Conservation (phyloP, 371 early-diverging fungal genomes). For the Coemansia linderi region DNA sequence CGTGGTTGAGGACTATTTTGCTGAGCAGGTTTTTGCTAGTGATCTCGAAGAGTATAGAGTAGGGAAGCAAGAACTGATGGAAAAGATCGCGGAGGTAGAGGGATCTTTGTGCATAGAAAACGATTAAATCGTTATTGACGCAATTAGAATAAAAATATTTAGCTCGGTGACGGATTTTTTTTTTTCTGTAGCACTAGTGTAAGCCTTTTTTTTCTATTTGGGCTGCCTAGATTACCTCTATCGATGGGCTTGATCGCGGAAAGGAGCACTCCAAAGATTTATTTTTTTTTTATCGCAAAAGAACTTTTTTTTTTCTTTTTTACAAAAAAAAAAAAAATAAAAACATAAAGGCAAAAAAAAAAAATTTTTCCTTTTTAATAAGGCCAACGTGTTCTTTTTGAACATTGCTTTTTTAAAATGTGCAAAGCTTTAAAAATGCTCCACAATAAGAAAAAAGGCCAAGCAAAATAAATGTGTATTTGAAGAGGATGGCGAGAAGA, state of each 20-base stretch:
- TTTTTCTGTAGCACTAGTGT: no score
- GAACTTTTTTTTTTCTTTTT: neutral
- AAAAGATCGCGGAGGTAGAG: neutral
- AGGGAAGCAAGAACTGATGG: neutral
- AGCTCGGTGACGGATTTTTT: no score
- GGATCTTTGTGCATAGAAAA: neutral
- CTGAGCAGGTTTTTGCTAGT: slow-evolving; percentile 6
- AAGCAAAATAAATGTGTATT: neutral
- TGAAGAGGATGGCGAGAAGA: neutral
- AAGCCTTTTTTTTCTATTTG: no score
- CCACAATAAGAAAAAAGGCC: neutral
- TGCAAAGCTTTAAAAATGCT: neutral
- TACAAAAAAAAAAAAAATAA: neutral
- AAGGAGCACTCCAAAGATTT: no score
- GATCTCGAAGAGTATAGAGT: neutral
- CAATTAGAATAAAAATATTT: no score
- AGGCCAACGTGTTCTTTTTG: neutral
- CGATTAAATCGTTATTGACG: neutral
- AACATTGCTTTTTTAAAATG: neutral
- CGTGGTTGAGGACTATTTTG: neutral
- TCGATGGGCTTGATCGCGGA: no score
- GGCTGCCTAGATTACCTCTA: no score
- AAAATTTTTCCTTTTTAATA: neutral
- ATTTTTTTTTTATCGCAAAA: neutral
- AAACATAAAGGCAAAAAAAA: neutral